Evolutionary conservation across 306 rosid species (phyloP).

Genomic region (Dryas octopetala): DNA sequence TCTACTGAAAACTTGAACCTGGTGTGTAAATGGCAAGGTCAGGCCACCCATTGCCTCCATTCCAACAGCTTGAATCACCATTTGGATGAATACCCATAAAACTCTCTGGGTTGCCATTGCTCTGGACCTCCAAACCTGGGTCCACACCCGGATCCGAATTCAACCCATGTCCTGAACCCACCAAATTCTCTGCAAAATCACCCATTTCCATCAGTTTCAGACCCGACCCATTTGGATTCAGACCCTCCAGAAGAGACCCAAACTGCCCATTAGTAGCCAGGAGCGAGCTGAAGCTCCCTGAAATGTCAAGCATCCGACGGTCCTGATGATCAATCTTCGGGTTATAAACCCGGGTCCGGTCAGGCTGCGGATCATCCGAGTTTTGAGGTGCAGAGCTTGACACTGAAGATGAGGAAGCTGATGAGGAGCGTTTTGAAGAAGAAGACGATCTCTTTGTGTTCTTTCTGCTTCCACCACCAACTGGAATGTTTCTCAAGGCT

Average conservation of each 20-base stretch:
- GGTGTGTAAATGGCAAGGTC: conserved; percentile 92
- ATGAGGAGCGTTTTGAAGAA: conserved; percentile 42
- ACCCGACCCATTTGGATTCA: conserved; percentile 58
- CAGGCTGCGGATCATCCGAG: conserved; percentile 32
- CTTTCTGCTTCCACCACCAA: conserved; percentile 88
- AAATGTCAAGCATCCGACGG: conserved; percentile 30
- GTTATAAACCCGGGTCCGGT: conserved; percentile 23
- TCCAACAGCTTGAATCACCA: conserved; percentile 76
- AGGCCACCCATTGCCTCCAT: conserved; percentile 70
- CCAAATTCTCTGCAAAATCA: conserved; percentile 45
- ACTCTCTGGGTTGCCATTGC: conserved; percentile 40
- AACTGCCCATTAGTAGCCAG: conserved; percentile 55
- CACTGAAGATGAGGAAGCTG: conserved; percentile 41
- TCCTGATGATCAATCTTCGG: conserved; percentile 37
- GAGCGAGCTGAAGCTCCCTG: conserved; percentile 74
- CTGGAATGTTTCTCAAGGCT: conserved; percentile 78
- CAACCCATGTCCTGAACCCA: conserved; percentile 30
- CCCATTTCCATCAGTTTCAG: conserved; percentile 51
- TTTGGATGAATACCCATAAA: conserved; percentile 53
- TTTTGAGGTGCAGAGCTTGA: conserved; percentile 23
- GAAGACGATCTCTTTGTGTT: conserved; percentile 58
- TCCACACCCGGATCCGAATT: conserved; percentile 47
- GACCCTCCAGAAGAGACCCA: conserved; percentile 53
- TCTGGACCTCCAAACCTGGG: conserved; percentile 44
- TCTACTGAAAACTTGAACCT: conserved; percentile 70